Evolutionary conservation across 768 basidiomycete genomes (phyloP).

Genomic region (Paxillus rubicundulus): DNA sequence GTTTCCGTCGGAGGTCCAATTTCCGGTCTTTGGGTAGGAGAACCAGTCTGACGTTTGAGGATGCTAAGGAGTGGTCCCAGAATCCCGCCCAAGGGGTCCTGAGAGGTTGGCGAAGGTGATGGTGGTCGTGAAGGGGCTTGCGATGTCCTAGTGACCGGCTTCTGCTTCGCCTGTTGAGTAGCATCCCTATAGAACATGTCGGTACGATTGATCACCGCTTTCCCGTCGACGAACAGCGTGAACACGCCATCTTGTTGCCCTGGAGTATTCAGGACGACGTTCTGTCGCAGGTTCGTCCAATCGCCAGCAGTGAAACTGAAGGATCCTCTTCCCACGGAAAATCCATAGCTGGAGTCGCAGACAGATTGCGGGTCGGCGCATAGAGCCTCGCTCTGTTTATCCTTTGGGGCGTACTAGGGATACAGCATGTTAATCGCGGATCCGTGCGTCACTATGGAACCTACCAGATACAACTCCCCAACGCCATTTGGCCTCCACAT

Average conservation of each 20-base stretch:
- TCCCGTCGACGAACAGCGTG: slow-evolving; percentile 60
- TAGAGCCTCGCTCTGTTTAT: slow-evolving; percentile 57
- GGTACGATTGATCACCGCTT: slow-evolving; percentile 45
- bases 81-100: neutral
- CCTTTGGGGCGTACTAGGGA: slow-evolving; percentile 70
- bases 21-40: neutral
- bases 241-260: slow-evolving; percentile 68
- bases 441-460: slow-evolving; percentile 19
- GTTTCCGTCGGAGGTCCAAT: neutral
- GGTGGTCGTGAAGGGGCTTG: neutral
- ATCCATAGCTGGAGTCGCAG: slow-evolving; percentile 65
- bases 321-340: slow-evolving; percentile 72
- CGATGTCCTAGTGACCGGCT: neutral
- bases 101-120: neutral
- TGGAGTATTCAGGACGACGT: slow-evolving; percentile 70
- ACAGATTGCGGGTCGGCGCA: slow-evolving; percentile 59
- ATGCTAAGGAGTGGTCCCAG: slow-evolving; percentile 9
- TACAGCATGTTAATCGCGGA: neutral
- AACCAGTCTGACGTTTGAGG: neutral
- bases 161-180: slow-evolving; percentile 6
- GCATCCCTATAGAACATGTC: slow-evolving; percentile 65
- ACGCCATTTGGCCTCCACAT: slow-evolving; percentile 74
- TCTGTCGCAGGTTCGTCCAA: slow-evolving; percentile 76
- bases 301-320: slow-evolving; percentile 59
- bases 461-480: slow-evolving; percentile 76